Evolutionary conservation across 176 grass and related monocot species (phyloP), one percentile per base, ranked within the genome.

Genomic region (Guadua angustifolia): DNA sequence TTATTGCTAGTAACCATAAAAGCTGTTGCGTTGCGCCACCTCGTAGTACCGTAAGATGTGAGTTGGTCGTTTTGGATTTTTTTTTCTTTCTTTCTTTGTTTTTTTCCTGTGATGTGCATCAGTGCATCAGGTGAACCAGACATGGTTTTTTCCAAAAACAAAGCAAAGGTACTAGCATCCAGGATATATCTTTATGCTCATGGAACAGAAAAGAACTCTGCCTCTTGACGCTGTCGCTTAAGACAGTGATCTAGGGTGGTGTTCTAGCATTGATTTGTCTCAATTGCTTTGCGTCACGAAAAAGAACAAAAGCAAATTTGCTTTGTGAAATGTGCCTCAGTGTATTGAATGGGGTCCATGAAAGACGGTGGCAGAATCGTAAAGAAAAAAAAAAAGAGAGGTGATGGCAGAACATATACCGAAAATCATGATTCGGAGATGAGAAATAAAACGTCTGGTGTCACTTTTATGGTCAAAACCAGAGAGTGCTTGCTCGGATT

Each of bases 341-440:
- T 47, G 73, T 57, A 59, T 45, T 72, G 5, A 33, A 77, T 45
- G 49, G 73, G 47, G 26, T 51, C 58, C 9, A 56, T 9, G 24
- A 65, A 88, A 64, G 66, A 67, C 77, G 66, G 25, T 25, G 3
- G 24, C 35, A 33, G 40, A 43, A 45, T 76, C 21, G 18, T 7
- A 29, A 18, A 36, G 35, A 4, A 36, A 36, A 36, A 36, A 36
- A 55, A 0, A 19, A 9, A 25, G 0, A 56, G 19, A 7, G 5
- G 4, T 21, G 16, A 6, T 33, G 80, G 44, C 67, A 45, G 51
- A 82, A 71, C 39, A 82, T 36, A 46, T 17, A 4, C 36, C 21
- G 47, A 24, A 39, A 45, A 14, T 40, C 76, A 49, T 49, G 24
- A 25, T 49, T 79, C 36, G 8, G 22, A 12, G 39, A 33, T 59